Conservation (phyloP, 2,329 filamentous ascomycete genomes). For the Albophoma yamanashiensis region DNA sequence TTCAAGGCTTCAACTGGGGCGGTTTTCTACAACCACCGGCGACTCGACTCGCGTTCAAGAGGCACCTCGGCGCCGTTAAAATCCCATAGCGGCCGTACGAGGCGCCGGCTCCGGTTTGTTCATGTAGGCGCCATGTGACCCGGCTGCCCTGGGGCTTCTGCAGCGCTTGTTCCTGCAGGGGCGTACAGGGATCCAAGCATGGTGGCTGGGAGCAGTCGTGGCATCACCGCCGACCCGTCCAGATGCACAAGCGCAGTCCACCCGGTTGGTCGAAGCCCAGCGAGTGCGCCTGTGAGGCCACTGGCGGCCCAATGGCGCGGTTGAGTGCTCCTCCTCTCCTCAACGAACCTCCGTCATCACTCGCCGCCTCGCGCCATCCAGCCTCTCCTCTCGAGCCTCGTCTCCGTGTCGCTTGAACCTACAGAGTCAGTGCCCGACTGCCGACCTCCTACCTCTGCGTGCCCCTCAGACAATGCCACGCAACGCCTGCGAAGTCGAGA, state of each 20-base stretch:
- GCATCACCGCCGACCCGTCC: neutral
- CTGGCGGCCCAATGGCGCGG: slow-evolving; percentile 4
- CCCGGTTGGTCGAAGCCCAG: neutral
- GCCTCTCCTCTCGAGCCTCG: neutral
- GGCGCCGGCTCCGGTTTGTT: neutral
- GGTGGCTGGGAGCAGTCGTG: neutral
- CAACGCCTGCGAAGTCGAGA: slow-evolving; percentile 2
- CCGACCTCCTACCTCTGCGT: neutral
- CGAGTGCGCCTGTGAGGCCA: neutral
- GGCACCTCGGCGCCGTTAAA: neutral
- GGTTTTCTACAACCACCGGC: neutral
- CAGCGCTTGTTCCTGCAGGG: neutral
- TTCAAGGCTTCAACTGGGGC: neutral
- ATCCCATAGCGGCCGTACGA: neutral
- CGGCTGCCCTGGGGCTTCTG: neutral
- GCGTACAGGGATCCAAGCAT: neutral
- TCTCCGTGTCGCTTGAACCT: neutral
- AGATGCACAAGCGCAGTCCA: slow-evolving; percentile 2
- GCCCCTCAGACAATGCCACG: slow-evolving; percentile 1
- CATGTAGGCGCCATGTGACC: neutral
- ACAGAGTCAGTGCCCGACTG: neutral
- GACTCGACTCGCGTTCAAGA: neutral
- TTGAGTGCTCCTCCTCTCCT: neutral
- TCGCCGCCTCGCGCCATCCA: neutral
- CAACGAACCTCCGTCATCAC: neutral